Percentiles rank a stretch among this genome's conserved stretches.
These are phyloP conservation scores for Bondarzewia mesenterica DNA, from an alignment of 1,284 basidiomycete genomes.

Conservation along the genomic window DNA sequence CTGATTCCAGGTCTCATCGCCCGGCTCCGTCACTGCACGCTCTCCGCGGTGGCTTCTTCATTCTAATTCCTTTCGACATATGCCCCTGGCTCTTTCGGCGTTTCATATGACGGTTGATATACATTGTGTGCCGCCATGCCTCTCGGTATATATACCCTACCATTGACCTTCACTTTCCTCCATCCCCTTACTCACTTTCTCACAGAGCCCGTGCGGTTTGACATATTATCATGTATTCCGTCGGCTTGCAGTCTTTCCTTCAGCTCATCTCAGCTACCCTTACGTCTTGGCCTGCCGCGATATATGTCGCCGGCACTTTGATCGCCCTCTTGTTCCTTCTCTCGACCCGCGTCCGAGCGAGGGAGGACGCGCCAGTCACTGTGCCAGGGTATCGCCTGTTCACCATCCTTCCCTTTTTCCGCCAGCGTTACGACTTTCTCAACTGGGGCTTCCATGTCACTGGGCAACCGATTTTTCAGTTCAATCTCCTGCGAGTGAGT, in stretches of 20 bases:
- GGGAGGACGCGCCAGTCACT: conserved; percentile 35
- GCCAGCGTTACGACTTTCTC: conserved; percentile 58
- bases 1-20: neutral
- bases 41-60: neutral
- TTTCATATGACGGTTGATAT: neutral
- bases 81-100: neutral
- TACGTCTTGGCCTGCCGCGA: conserved; percentile 15
- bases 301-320: conserved; percentile 45
- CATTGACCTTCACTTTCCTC: neutral
- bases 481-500: conserved; percentile 53
- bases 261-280: conserved; percentile 47
- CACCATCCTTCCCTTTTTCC: conserved; percentile 58
- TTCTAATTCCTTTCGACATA: too few species aligned
- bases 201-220: too few species aligned
- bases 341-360: conserved; percentile 25
- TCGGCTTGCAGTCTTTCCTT: conserved; percentile 52
- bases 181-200: too few species aligned
- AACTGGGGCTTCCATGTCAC: conserved; percentile 60
- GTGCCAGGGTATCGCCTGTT: conserved; percentile 50
- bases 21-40: neutral
- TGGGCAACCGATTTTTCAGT: conserved; percentile 55
- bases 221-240: conserved; percentile 34
- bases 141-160: conserved; percentile 6
- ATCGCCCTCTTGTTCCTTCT: conserved; percentile 45
- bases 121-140: neutral